Evolutionary conservation across 2,329 filamentous ascomycete genomes (phyloP).

Genomic region (Epichloe coenophiala): DNA sequence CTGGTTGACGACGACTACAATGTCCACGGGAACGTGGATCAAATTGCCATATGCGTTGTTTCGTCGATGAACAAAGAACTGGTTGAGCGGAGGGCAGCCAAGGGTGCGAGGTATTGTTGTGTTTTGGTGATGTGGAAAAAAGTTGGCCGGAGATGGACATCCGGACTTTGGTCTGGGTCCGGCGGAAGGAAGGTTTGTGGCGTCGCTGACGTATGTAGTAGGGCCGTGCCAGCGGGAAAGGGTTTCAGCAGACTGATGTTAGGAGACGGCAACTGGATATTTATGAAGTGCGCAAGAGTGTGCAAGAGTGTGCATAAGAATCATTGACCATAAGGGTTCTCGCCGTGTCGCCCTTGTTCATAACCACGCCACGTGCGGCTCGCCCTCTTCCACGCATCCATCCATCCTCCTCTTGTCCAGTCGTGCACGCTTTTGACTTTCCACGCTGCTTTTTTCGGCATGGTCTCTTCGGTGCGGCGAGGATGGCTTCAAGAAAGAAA

Average conservation of each 20-base stretch:
- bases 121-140: background rate
- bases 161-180: background rate
- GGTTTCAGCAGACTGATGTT: no score
- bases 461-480: no score
- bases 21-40: background rate
- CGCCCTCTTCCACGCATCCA: background rate
- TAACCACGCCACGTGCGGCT: background rate
- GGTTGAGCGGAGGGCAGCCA: background rate
- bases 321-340: slow-evolving; percentile 8
- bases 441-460: no score
- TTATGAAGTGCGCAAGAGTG: background rate
- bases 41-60: background rate
- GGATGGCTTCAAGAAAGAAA: no score
- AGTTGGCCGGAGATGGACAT: background rate
- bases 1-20: background rate
- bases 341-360: background rate
- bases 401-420: background rate
- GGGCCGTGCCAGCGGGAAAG: background rate
- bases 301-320: background rate
- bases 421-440: no score
- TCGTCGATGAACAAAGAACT: background rate
- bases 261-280: no score
- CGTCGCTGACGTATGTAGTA: background rate
- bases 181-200: background rate
- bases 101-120: no score